Evolutionary conservation across 2,329 filamentous ascomycete species (phyloP).

Genomic region (Aspergillus candidus): DNA sequence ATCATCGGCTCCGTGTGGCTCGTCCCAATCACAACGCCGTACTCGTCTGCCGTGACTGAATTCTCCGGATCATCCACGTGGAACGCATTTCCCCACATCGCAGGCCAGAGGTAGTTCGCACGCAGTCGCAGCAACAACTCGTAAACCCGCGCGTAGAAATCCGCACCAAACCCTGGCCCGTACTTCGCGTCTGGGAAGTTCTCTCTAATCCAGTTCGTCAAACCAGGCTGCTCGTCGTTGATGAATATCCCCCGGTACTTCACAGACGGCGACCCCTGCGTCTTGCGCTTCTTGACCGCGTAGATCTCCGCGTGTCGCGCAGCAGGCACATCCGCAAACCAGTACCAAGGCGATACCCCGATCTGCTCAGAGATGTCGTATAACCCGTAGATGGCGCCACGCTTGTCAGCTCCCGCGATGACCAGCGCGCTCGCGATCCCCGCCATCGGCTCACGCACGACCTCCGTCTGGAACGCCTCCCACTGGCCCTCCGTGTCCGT

Average conservation of each 20-base stretch:
- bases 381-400: conserved; percentile 63
- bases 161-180: conserved; percentile 45
- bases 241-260: conserved; percentile 66
- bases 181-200: conserved; percentile 45
- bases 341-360: conserved; percentile 65
- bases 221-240: conserved; percentile 62
- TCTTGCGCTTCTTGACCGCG: conserved; percentile 48
- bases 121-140: conserved; percentile 63
- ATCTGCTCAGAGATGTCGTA: conserved; percentile 70
- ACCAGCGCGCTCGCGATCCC: conserved; percentile 56
- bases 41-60: conserved; percentile 65
- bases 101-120: conserved; percentile 72
- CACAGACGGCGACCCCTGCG: conserved; percentile 56
- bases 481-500: conserved; percentile 56
- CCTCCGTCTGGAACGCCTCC: conserved; percentile 60
- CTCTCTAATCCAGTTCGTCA: conserved; percentile 61
- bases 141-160: conserved; percentile 64
- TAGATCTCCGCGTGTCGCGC: conserved; percentile 51
- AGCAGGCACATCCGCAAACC: conserved; percentile 58
- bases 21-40: conserved; percentile 65
- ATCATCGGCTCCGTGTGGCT: conserved; percentile 70
- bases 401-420: conserved; percentile 61
- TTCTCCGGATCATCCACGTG: conserved; percentile 64
- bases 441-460: conserved; percentile 54
- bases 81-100: conserved; percentile 66